phyloP scores from a whole-genome alignment of 192 early-diverging fungal species.

The Diversispora epigaea region DNA sequence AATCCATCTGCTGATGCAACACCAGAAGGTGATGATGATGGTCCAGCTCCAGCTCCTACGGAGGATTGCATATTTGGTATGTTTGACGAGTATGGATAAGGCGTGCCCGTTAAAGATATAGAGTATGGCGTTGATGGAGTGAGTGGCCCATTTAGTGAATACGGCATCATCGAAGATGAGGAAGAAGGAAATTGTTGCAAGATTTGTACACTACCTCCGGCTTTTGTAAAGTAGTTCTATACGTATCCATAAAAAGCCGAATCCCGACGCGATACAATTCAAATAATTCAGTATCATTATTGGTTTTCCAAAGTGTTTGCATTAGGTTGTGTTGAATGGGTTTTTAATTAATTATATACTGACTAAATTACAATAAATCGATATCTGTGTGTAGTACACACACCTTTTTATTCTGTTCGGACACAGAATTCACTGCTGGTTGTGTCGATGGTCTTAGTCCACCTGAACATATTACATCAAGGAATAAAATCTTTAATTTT shows the following conservation, averaged over 20 bases:
- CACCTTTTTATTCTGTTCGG: constrained; percentile 35
- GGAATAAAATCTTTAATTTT: constrained; percentile 10
- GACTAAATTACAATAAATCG: not conserved
- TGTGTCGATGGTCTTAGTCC: constrained; percentile 25
- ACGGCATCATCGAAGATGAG: constrained; percentile 39
- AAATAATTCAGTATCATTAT: not conserved
- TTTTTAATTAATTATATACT: not conserved
- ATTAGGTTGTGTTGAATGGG: too few species aligned
- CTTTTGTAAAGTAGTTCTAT: constrained; percentile 46
- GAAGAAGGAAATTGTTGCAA: constrained; percentile 16
- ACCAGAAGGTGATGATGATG: constrained; percentile 13
- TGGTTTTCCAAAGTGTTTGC: not conserved
- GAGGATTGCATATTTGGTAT: constrained; percentile 24
- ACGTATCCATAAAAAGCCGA: not conserved
- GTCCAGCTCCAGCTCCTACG: not conserved
- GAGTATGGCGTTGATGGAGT: constrained; percentile 27
- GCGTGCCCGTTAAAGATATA: constrained; percentile 20
- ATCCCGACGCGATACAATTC: not conserved
- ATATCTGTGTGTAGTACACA: not conserved
- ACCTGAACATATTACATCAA: constrained; percentile 24
- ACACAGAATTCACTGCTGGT: constrained; percentile 28
- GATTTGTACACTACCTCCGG: constrained; percentile 34
- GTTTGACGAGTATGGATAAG: constrained; percentile 7
- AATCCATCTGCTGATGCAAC: constrained; percentile 34
- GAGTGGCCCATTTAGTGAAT: constrained; percentile 26